Evolutionary conservation across 768 basidiomycete genomes (phyloP).

Genomic region (Astraeus odoratus): DNA sequence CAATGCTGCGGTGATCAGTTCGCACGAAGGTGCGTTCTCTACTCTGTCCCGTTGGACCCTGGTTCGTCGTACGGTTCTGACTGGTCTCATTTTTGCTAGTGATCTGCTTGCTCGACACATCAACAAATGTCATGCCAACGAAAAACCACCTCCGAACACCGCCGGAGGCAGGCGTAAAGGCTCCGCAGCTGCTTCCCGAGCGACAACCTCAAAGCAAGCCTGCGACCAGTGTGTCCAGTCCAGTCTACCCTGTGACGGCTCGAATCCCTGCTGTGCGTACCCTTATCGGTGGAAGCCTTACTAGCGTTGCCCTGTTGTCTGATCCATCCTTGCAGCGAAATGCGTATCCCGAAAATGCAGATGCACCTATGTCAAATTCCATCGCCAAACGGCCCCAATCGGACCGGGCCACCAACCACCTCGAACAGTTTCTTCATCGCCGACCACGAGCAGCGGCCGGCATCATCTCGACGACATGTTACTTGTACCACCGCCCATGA

Average conservation of each 20-base stretch:
- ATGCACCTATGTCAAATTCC: constrained; percentile 79
- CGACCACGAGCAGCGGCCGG: constrained; percentile 13
- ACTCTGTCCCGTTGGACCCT: constrained; percentile 3
- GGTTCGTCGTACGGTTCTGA: neutral
- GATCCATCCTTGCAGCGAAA: constrained; percentile 55
- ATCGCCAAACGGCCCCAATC: constrained; percentile 71
- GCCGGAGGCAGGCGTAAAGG: constrained; percentile 55
- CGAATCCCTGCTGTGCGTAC: constrained; percentile 67
- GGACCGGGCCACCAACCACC: constrained; percentile 59
- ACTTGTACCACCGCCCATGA: constrained; percentile 32
- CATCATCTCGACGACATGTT: constrained; percentile 37
- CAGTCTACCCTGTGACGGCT: constrained; percentile 70
- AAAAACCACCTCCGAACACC: constrained; percentile 41
- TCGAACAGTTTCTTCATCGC: constrained; percentile 28
- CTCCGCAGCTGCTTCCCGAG: constrained; percentile 56
- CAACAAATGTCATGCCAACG: constrained; percentile 81
- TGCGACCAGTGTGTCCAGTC: constrained; percentile 81
- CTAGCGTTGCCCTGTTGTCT: no score
- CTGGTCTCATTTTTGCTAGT: constrained; percentile 32
- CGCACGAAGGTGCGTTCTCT: constrained; percentile 56
- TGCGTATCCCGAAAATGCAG: constrained; percentile 63
- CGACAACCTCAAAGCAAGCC: constrained; percentile 74
- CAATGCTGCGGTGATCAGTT: constrained; percentile 87
- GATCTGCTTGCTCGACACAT: constrained; percentile 82
- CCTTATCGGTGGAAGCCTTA: neutral